phyloP scores from a whole-genome alignment of 768 basidiomycete species.

The Leucocoprinus sp. region DNA sequence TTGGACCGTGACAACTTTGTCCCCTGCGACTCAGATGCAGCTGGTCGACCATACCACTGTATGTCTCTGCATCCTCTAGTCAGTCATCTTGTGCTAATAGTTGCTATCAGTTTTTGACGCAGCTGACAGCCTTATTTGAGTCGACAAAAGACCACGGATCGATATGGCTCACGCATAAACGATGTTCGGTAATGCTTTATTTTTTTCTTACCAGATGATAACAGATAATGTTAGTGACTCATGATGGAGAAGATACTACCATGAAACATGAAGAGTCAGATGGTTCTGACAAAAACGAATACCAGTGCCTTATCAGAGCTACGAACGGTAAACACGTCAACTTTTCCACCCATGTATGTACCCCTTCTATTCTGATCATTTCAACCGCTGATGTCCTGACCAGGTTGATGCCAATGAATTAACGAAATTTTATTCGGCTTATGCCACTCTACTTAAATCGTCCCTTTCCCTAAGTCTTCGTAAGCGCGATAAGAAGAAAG shows the following conservation, averaged over 20 bases:
- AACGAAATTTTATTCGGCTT: conserved; percentile 59
- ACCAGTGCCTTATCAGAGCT: conserved; percentile 75
- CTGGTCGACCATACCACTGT: conserved; percentile 37
- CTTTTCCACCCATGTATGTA: conserved; percentile 57
- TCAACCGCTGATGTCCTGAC: background rate
- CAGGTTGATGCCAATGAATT: conserved; percentile 58
- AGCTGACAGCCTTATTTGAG: conserved; percentile 60
- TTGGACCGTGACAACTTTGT: too few relatives aligned
- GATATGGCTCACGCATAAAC: conserved; percentile 93
- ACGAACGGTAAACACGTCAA: conserved; percentile 61
- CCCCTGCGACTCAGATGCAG: conserved; percentile 23
- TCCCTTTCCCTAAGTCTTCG: conserved; percentile 68
- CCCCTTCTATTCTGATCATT: background rate
- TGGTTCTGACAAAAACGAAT: conserved; percentile 52
- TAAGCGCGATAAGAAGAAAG: conserved; percentile 91
- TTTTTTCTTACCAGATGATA: background rate
- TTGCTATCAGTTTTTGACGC: conserved; percentile 60
- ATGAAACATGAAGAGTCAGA: conserved; percentile 36
- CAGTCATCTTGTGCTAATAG: background rate
- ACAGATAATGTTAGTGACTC: conserved; percentile 40
- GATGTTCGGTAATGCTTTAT: conserved; percentile 40
- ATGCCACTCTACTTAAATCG: conserved; percentile 72
- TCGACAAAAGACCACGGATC: conserved; percentile 61
- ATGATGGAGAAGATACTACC: conserved; percentile 57
- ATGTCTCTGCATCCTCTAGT: conserved; percentile 12